Evolutionary conservation across 2,329 filamentous ascomycete species (phyloP), one percentile per base, ranked within the genome.

Genomic region (Lojkania enalia): DNA sequence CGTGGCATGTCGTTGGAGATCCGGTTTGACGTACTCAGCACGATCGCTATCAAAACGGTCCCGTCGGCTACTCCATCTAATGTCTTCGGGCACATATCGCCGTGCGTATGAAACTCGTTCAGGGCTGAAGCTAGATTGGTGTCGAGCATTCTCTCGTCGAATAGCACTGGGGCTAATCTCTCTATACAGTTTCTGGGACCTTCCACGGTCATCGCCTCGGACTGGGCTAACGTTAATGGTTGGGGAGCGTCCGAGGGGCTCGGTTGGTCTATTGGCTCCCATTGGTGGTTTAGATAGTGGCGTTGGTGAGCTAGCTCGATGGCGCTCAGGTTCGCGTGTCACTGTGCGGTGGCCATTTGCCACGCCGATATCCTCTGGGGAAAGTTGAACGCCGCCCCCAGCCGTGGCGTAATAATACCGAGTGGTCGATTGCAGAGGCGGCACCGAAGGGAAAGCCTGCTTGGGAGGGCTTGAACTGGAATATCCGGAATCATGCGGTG

Each of bases 1-100:
- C n/a, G 63, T 66, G 15, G 58, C 52, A 18, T 53, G 53, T 37
- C 62, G 57, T 12, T 54, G 42, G 5, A 67, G 38, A 21, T 11
- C 9, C 9, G 64, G 64, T 48, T 62, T 67, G 31, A 51, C 32
- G 27, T 46, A 53, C 16, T 61, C 60, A 23, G 60, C 60, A 12
- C 9, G 15, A 5, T 65, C 61, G n/a, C 56, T 13, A 39, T 27
- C 5, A 49, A 37, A 7, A 12, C 16, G 9, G 5, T 66, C 61
- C n/a, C 57, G 46, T 20, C 46, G 40, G n/a, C 51, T 57, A 29
- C 42, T 49, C 52, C 56, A 69, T 7, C 57, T 63, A 30, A 75
- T 56, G 37, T 73, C 68, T 18, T 74, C 70, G 9, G 64, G 61
- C 1, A 63, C 63, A 19, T 58, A 54, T 36, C 59, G 61, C 27